A percentile compares a stretch with the other conserved stretches of the same genome.
phyloP scores from a whole-genome alignment of 768 basidiomycete genomes.

The Suillus placidus region DNA sequence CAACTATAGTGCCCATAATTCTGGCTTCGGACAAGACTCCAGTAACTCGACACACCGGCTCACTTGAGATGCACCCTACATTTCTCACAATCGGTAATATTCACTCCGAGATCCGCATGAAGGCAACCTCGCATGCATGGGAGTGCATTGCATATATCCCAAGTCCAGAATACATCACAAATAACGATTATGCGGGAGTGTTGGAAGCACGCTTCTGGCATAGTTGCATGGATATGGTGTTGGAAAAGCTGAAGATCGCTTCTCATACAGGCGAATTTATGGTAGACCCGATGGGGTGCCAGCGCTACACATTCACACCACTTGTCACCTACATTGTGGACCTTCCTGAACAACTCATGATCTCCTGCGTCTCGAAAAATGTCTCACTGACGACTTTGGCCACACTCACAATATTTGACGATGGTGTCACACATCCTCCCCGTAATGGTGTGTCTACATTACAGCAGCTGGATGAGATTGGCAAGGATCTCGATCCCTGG shows the following conservation, averaged over 20 bases:
- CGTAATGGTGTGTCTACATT: conserved; percentile 13
- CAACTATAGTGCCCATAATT: too few relatives aligned
- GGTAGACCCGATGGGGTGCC: conserved; percentile 25
- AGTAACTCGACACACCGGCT: too few relatives aligned
- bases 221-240: conserved; percentile 34
- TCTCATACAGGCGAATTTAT: conserved; percentile 31
- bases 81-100: too few relatives aligned
- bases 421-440: conserved; percentile 6
- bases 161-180: too few relatives aligned
- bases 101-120: too few relatives aligned
- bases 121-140: too few relatives aligned
- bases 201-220: conserved; percentile 25
- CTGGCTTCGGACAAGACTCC: too few relatives aligned
- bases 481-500: conserved; percentile 19
- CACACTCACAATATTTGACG: conserved; percentile 16
- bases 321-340: conserved; percentile 28
- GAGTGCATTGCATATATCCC: too few relatives aligned
- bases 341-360: conserved; percentile 15
- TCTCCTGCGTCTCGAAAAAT: conserved; percentile 15
- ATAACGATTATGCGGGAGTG: too few relatives aligned
- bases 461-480: neutral
- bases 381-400: conserved; percentile 13
- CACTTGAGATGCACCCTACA: too few relatives aligned
- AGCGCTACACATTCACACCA: conserved; percentile 7
- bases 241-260: conserved; percentile 32